These are phyloP conservation scores for Babesia bovis DNA, from an alignment of 169 alveolate genomes.

Conservation along the genomic window DNA sequence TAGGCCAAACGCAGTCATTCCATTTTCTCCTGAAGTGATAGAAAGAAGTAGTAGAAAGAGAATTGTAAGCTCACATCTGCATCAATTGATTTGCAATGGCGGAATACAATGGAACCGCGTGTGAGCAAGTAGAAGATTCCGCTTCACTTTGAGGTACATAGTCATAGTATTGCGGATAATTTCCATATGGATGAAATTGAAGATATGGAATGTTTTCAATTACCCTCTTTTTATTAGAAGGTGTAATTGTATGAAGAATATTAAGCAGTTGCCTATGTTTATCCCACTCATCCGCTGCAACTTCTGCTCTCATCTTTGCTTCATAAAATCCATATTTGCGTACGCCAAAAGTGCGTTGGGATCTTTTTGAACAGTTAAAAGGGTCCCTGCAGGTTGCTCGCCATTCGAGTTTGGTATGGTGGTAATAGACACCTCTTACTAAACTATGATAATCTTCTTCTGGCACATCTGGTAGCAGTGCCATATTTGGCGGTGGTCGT, in stretches of 20 bases:
- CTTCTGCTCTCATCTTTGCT: slow-evolving; percentile 58
- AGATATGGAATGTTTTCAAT: too few relatives aligned
- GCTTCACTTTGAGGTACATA: too few relatives aligned
- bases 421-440: slow-evolving; percentile 66
- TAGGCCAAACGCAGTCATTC: too few relatives aligned
- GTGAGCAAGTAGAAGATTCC: neutral
- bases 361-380: slow-evolving; percentile 56
- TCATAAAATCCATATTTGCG: slow-evolving; percentile 67
- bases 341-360: slow-evolving; percentile 65
- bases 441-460: slow-evolving; percentile 52
- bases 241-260: neutral
- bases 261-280: slow-evolving; percentile 10
- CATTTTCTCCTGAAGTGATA: too few relatives aligned
- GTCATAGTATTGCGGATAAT: too few relatives aligned
- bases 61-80: too few relatives aligned
- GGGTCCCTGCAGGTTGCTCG: slow-evolving; percentile 67
- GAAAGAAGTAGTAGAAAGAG: too few relatives aligned
- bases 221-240: too few relatives aligned
- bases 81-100: neutral
- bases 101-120: neutral
- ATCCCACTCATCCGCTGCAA: slow-evolving; percentile 33
- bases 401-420: slow-evolving; percentile 67
- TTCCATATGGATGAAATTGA: too few relatives aligned
- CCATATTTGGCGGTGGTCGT: slow-evolving; percentile 36
- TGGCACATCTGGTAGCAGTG: slow-evolving; percentile 45